Conservation (phyloP, 1,284 basidiomycete species). For the Irpex sp. region DNA sequence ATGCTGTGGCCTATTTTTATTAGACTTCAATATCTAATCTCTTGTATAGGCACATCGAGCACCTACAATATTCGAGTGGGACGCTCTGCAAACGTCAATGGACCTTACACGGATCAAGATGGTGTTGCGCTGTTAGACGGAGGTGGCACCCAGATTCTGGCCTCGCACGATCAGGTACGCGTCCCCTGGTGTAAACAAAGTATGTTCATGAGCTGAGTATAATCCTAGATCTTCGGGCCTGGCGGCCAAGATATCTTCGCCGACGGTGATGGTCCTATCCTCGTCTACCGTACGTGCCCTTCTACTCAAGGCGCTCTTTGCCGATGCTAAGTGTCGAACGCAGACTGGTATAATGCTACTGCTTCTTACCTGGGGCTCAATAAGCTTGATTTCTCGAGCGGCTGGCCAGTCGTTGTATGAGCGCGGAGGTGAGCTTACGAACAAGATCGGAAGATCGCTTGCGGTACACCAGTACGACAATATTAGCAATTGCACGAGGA, state of each 20-base stretch:
- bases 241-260: background rate
- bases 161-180: background rate
- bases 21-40: too few species aligned
- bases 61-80: conserved; percentile 61
- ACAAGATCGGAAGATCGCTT: too few species aligned
- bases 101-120: conserved; percentile 44
- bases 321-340: background rate
- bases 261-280: background rate
- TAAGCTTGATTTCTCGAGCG: background rate
- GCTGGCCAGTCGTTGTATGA: background rate
- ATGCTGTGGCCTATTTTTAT: background rate
- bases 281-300: background rate
- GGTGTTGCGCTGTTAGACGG: conserved; percentile 36
- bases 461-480: too few species aligned
- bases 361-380: background rate
- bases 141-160: background rate
- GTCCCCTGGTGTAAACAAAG: background rate
- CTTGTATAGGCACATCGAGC: conserved; percentile 26
- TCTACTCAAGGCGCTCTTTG: background rate
- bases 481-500: too few species aligned
- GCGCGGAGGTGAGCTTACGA: background rate
- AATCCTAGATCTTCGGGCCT: background rate
- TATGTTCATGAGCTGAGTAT: background rate
- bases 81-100: conserved; percentile 39
- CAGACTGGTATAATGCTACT: background rate